Conservation (phyloP, 2,329 filamentous ascomycete genomes). For the Geosmithia flava region DNA sequence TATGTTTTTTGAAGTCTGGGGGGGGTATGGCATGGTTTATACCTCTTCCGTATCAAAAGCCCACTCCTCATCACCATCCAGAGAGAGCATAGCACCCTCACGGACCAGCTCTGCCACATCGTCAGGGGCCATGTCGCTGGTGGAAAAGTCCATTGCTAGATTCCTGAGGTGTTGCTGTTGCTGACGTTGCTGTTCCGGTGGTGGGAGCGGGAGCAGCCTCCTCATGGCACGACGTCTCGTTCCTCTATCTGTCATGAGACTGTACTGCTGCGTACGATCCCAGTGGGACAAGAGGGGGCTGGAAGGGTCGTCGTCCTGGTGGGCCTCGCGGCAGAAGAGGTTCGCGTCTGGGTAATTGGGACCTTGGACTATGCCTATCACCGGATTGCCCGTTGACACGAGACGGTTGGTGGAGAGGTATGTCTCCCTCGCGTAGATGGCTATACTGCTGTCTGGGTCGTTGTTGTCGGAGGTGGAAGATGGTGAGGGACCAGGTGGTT, state of each 20-base stretch:
- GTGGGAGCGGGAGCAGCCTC: not conserved
- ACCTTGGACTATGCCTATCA: constrained; percentile 44
- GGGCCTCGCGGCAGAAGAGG: constrained; percentile 35
- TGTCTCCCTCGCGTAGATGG: constrained; percentile 11
- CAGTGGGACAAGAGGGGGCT: constrained; percentile 30
- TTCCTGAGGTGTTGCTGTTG: not conserved
- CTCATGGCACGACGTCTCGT: not conserved
- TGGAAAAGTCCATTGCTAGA: not conserved
- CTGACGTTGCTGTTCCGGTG: not conserved
- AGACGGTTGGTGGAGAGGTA: constrained; percentile 26
- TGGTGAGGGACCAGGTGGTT: too few species aligned
- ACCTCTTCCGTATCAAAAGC: not conserved
- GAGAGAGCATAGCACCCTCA: not conserved
- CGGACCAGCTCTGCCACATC: not conserved
- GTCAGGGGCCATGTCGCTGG: not conserved
- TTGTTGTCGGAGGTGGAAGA: constrained; percentile 19
- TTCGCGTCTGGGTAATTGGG: constrained; percentile 32
- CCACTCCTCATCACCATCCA: not conserved
- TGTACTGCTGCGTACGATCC: constrained; percentile 31
- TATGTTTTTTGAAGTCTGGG: too few species aligned
- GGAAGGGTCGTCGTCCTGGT: constrained; percentile 27
- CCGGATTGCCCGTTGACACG: constrained; percentile 26
- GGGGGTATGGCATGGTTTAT: too few species aligned
- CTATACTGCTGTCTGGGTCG: constrained; percentile 7
- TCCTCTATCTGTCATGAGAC: constrained; percentile 9